Evolutionary conservation across 2,329 filamentous ascomycete genomes (phyloP).

Genomic region (Hymenoscyphus albidus): DNA sequence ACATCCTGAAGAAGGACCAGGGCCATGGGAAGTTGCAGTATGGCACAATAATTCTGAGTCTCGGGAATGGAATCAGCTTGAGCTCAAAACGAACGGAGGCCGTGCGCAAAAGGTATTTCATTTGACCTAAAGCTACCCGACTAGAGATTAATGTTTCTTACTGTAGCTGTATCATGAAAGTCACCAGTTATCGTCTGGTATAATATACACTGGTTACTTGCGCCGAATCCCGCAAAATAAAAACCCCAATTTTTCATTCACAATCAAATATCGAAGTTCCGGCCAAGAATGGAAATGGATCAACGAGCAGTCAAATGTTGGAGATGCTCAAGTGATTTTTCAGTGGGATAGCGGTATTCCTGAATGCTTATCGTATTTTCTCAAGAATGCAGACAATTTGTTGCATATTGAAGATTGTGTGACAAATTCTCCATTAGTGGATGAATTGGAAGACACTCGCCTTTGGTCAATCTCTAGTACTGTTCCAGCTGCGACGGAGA

Average conservation of each 20-base stretch:
- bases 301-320: slow-evolving; percentile 3
- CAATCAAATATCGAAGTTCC: slow-evolving; percentile 10
- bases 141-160: background rate
- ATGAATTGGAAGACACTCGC: background rate
- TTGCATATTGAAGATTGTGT: slow-evolving; percentile 1
- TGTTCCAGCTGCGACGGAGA: slow-evolving; percentile 10
- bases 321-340: slow-evolving; percentile 13
- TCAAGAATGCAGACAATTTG: background rate
- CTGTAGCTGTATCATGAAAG: background rate
- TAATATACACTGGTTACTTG: background rate
- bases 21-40: slow-evolving; percentile 8
- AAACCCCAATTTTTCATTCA: slow-evolving; percentile 6
- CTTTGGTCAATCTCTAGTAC: slow-evolving; percentile 10
- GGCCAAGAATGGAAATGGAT: slow-evolving; percentile 13
- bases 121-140: background rate
- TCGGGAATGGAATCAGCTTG: slow-evolving; percentile 4
- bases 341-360: background rate
- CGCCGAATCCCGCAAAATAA: background rate
- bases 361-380: slow-evolving; percentile 1
- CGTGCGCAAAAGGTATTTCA: slow-evolving; percentile 3
- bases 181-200: background rate
- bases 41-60: slow-evolving; percentile 11
- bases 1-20: background rate
- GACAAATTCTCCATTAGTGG: background rate
- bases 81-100: slow-evolving; percentile 1